phyloP scores from a whole-genome alignment of 2,329 filamentous ascomycete genomes.

The Colletotrichum euphorbiae region DNA sequence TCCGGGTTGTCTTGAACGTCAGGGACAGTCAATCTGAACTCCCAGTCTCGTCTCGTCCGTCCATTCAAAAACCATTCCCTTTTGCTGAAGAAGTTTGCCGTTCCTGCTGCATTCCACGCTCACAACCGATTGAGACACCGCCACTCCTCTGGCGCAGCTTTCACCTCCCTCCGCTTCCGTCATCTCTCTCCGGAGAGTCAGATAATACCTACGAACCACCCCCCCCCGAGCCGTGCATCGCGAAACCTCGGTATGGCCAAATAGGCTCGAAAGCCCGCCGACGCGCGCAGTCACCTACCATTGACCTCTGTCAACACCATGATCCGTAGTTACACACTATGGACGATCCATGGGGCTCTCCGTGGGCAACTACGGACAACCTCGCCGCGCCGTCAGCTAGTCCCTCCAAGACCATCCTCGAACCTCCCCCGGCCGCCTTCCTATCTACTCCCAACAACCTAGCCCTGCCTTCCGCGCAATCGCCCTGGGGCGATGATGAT shows the following conservation, averaged over 20 bases:
- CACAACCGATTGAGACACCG: slow-evolving; percentile 9
- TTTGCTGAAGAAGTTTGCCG: slow-evolving; percentile 9
- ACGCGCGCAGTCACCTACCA: background rate
- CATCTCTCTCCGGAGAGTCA: background rate
- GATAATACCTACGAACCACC: background rate
- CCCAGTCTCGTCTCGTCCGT: slow-evolving; percentile 11
- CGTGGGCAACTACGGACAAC: slow-evolving; percentile 63
- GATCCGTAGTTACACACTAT: slow-evolving; percentile 50
- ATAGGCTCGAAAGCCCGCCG: slow-evolving; percentile 15
- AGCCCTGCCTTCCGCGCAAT: slow-evolving; percentile 46
- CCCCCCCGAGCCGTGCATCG: slow-evolving; percentile 21
- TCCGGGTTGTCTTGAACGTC: background rate
- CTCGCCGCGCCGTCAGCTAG: slow-evolving; percentile 42
- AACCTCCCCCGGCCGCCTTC: slow-evolving; percentile 57
- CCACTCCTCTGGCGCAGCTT: background rate
- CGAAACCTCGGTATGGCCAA: slow-evolving; percentile 21
- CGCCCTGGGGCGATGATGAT: slow-evolving; percentile 57
- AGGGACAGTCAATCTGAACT: slow-evolving; percentile 22
- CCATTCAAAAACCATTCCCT: background rate
- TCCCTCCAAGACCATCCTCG: slow-evolving; percentile 50
- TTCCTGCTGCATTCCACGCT: background rate
- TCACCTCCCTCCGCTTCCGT: background rate
- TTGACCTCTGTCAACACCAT: slow-evolving; percentile 28
- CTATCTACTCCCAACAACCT: slow-evolving; percentile 48
- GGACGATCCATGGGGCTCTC: slow-evolving; percentile 74